Evolutionary conservation across 331 rosid genomes (phyloP).

Genomic region (Acacia pycnantha): DNA sequence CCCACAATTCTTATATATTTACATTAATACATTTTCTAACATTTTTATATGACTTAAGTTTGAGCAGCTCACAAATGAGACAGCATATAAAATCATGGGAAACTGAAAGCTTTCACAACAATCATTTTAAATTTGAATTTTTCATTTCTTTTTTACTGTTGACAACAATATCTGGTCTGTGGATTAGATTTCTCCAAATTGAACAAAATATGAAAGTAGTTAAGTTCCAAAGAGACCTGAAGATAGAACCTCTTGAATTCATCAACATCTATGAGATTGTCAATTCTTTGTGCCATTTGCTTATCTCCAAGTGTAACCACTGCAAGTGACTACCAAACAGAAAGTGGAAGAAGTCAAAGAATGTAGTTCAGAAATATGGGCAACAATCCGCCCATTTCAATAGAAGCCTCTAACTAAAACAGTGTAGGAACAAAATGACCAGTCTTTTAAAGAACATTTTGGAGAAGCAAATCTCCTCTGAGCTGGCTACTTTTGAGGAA

Average conservation of each 20-base stretch:
- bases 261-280: conserved; percentile 74
- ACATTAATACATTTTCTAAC: no score
- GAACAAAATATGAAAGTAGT: conserved; percentile 11
- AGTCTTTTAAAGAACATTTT: background rate
- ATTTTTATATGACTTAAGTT: background rate
- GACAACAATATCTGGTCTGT: background rate
- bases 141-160: background rate
- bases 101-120: background rate
- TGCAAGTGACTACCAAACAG: conserved; percentile 73
- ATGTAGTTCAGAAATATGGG: conserved; percentile 14
- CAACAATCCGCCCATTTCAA: conserved; percentile 26
- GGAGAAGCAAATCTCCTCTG: conserved; percentile 5
- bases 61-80: conserved; percentile 1
- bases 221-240: conserved; percentile 60
- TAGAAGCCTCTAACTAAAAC: background rate
- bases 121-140: background rate
- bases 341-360: conserved; percentile 11
- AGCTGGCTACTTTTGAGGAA: background rate
- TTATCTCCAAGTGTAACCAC: conserved; percentile 92
- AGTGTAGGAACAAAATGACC: background rate
- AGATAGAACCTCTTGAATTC: conserved; percentile 92
- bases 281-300: conserved; percentile 96
- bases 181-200: conserved; percentile 10
- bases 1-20: no score
- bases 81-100: background rate